Evolutionary conservation across 202 grass and related monocot genomes (phyloP).

Genomic region (Carex sylvatica): DNA sequence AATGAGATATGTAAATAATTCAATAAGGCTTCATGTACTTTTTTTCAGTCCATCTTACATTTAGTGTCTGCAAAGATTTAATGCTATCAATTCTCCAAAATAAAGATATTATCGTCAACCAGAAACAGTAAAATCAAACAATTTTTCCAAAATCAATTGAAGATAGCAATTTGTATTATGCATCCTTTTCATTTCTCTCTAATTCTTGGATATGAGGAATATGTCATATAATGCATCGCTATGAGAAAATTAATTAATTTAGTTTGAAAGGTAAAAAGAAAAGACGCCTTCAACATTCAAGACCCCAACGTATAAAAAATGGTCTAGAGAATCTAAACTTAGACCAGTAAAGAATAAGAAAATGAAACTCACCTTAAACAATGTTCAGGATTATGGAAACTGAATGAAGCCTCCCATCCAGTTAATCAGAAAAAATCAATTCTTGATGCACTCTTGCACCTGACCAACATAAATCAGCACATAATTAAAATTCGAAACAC

Average conservation of each 20-base stretch:
- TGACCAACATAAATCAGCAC: background rate
- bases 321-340: background rate
- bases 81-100: background rate
- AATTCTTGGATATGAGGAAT: background rate
- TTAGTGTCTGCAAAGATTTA: background rate
- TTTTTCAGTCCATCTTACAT: background rate
- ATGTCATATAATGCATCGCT: background rate
- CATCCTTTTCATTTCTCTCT: background rate
- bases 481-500: background rate
- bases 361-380: slow-evolving; percentile 15
- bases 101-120: background rate
- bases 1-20: background rate
- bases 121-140: slow-evolving; percentile 2
- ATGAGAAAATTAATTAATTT: background rate
- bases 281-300: background rate
- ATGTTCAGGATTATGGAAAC: background rate
- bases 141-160: background rate
- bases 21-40: background rate
- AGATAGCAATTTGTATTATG: background rate
- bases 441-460: background rate
- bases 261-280: background rate
- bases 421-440: background rate
- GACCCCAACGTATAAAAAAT: background rate
- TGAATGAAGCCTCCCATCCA: background rate
- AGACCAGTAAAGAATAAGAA: background rate